phyloP scores from a whole-genome alignment of 2,329 filamentous ascomycete species.

The Hymenoscyphus albidus region DNA sequence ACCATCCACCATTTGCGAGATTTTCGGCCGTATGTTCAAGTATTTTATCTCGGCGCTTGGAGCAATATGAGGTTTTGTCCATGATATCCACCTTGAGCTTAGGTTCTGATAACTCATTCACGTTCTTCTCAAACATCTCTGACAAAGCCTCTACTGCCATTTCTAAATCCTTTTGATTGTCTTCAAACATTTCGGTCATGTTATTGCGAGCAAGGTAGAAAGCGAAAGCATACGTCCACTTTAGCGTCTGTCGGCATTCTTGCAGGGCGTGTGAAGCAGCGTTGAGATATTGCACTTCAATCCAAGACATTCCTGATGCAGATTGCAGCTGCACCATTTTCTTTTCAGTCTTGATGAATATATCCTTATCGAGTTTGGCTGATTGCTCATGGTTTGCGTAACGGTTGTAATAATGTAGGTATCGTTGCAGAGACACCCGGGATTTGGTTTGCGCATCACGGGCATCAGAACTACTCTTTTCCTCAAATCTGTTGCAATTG shows the following conservation, averaged over 20 bases:
- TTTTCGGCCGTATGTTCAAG: constrained; percentile 92
- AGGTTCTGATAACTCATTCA: constrained; percentile 75
- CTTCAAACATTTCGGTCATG: constrained; percentile 93
- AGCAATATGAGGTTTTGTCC: constrained; percentile 98
- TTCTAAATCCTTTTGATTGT: constrained; percentile 97
- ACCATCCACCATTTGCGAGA: constrained; percentile 71
- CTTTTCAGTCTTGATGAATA: constrained; percentile 94
- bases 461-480: constrained; percentile 88
- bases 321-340: constrained; percentile 98
- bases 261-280: constrained; percentile 90
- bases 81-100: constrained; percentile 97
- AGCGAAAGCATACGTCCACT: constrained; percentile 99
- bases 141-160: constrained; percentile 94
- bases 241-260: constrained; percentile 94
- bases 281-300: constrained; percentile 96
- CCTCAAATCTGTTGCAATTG: constrained; percentile 96
- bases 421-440: constrained; percentile 87
- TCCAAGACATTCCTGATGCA: constrained; percentile 95
- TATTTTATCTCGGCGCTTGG: constrained; percentile 82
- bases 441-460: constrained; percentile 89
- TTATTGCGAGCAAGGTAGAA: constrained; percentile 98
- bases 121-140: constrained; percentile 99
- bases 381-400: constrained; percentile 99
- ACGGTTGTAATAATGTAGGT: constrained; percentile 97
- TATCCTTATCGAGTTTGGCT: constrained; percentile 91